Evolutionary conservation across 139 green algal species (phyloP), one percentile per base, ranked within the genome.

Genomic region (Gonium pectorale): DNA sequence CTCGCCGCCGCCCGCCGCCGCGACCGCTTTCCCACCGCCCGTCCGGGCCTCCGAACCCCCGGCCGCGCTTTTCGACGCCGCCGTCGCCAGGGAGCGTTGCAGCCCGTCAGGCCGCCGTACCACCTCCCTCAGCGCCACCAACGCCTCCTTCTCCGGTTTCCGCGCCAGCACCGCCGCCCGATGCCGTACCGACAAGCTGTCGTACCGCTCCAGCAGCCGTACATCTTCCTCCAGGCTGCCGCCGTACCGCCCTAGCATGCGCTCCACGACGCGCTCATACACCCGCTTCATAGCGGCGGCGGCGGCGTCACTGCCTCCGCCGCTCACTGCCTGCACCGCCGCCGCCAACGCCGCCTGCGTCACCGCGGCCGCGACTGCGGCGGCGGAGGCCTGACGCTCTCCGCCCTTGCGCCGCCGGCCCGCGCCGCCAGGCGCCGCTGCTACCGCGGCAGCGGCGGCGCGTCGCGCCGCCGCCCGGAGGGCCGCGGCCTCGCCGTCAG

Each of bases 241-340:
- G 31, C 43, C 81, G 88, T 89, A 89, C 46, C 88, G 83, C 2
- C 52, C 54, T 31, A 86, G 86, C 80, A 87, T 87, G 56, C 54
- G 80, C 35, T 51, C 7, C 35, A 77, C 80, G 3, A 81, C 11
- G 35, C 2, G 21, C 1, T 59, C 79, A 35, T 85, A 77, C 44
- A 85, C 79, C 27, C 5, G 31, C 33, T 2, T 15, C n/a, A 85
- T 35, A 1, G 2, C 67, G 4, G 4, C 41, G 21, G 5, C 41
- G 9, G 3, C 64, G 3, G 8, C 27, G 17, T 38, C 41, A 0
- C 41, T 27, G 31, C 29, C 33, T 5, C 38, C 44, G 6, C 26
- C 4, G 52, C 22, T 73, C 69, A 29, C n/a, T 24, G 31, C 62
- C 11, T 21, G 41, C 60, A 2, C 31, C 38, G 24, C 60, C n/a